A percentile compares a stretch with the other conserved stretches of the same genome.
Conservation (phyloP, 2,329 filamentous ascomycete genomes). For the Aaosphaeria arxii region DNA sequence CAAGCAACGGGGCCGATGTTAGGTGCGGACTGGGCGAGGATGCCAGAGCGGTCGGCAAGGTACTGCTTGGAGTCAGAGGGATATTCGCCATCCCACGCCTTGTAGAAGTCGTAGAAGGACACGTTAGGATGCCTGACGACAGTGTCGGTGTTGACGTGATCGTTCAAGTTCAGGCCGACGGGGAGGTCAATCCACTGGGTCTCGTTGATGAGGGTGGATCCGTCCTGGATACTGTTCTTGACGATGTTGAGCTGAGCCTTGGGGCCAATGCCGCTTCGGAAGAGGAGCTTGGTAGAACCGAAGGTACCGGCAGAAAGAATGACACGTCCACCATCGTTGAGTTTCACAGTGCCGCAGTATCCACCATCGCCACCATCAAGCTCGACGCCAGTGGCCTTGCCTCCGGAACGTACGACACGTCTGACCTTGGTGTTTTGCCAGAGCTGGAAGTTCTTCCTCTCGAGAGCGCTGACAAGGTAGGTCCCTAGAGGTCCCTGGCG, state of each 20-base stretch:
- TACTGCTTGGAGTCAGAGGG: slow-evolving; percentile 39
- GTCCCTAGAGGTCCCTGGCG: slow-evolving; percentile 68
- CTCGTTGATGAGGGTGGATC: slow-evolving; percentile 42
- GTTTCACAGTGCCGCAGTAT: slow-evolving; percentile 57
- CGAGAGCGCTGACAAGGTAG: slow-evolving; percentile 62
- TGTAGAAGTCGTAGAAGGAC: slow-evolving; percentile 64
- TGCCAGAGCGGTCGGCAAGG: slow-evolving; percentile 52
- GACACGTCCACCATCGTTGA: slow-evolving; percentile 61
- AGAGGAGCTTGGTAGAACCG: slow-evolving; percentile 66
- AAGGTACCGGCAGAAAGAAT: slow-evolving; percentile 68
- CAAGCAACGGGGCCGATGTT: slow-evolving; percentile 64
- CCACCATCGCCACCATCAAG: slow-evolving; percentile 63
- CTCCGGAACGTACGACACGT: slow-evolving; percentile 62
- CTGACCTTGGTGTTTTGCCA: slow-evolving; percentile 66
- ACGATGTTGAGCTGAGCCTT: slow-evolving; percentile 46
- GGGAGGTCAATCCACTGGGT: slow-evolving; percentile 51
- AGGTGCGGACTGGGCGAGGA: slow-evolving; percentile 62
- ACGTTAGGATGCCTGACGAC: slow-evolving; percentile 52
- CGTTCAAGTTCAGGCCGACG: slow-evolving; percentile 51
- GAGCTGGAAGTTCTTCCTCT: slow-evolving; percentile 63
- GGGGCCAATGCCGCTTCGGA: slow-evolving; percentile 68
- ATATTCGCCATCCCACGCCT: slow-evolving; percentile 51
- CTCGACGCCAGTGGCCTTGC: slow-evolving; percentile 65
- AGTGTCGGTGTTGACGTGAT: slow-evolving; percentile 57
- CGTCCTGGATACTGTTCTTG: slow-evolving; percentile 41